phyloP scores from a whole-genome alignment of 2,329 filamentous ascomycete genomes.

The Cordyceps farinosa region DNA sequence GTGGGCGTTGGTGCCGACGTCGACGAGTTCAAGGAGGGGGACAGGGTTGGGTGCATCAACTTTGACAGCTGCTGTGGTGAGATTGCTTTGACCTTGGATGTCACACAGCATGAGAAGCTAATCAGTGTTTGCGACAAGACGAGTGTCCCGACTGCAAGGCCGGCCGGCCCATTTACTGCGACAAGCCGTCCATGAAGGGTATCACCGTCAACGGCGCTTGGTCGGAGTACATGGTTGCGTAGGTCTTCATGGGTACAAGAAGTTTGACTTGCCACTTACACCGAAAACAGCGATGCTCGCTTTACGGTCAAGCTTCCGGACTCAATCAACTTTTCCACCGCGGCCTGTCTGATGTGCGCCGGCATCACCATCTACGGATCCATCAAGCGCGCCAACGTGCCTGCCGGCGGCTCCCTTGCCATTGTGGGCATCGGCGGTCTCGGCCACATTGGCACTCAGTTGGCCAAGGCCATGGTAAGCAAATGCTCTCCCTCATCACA shows the following conservation, averaged over 20 bases:
- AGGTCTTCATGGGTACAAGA: neutral
- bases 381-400: constrained; percentile 17
- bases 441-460: constrained; percentile 19
- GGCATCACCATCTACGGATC: constrained; percentile 20
- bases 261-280: neutral
- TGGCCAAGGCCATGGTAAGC: constrained; percentile 20
- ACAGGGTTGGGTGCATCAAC: constrained; percentile 19
- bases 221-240: constrained; percentile 21
- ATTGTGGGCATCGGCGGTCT: constrained; percentile 20
- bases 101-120: neutral
- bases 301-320: constrained; percentile 19
- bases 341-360: constrained; percentile 20
- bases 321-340: constrained; percentile 9
- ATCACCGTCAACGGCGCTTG: constrained; percentile 17
- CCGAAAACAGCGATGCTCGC: constrained; percentile 10
- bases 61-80: constrained; percentile 19
- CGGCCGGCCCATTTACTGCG: constrained; percentile 18
- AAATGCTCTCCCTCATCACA: no score
- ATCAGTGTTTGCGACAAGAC: neutral
- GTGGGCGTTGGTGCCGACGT: constrained; percentile 5
- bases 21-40: constrained; percentile 1
- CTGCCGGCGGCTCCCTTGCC: constrained; percentile 16
- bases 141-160: constrained; percentile 18
- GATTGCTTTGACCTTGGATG: neutral
- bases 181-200: constrained; percentile 18